Conservation (phyloP, 2,329 filamentous ascomycete species). For the Pestalotiopsis sp. region DNA sequence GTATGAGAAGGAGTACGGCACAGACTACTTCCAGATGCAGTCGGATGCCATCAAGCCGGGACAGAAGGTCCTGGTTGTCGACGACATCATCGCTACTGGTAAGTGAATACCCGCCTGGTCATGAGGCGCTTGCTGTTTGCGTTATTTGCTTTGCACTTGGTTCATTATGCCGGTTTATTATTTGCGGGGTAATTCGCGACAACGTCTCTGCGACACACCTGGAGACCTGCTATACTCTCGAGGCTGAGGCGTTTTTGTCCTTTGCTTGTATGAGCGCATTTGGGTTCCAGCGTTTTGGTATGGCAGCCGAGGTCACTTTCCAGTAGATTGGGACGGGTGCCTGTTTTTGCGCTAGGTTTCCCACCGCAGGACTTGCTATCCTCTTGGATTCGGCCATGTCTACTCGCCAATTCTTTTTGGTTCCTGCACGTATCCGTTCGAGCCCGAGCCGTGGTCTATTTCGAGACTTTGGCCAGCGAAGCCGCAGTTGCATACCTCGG, state of each 20-base stretch:
- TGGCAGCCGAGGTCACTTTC: background rate
- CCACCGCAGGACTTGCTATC: background rate
- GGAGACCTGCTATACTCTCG: background rate
- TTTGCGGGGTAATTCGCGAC: background rate
- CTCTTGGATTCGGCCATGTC: background rate
- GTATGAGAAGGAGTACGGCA: constrained; percentile 95
- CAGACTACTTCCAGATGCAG: constrained; percentile 97
- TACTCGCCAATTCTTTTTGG: background rate
- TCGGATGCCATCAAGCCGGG: constrained; percentile 78
- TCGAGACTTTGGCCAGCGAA: background rate
- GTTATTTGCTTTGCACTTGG: constrained; percentile 7
- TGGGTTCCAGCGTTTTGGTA: background rate
- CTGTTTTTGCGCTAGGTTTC: background rate
- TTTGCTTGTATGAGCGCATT: background rate
- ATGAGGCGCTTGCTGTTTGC: constrained; percentile 2
- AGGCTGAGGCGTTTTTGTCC: background rate
- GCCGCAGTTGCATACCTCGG: background rate
- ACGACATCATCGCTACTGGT: constrained; percentile 99
- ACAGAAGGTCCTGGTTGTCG: constrained; percentile 88
- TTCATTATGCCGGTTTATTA: background rate
- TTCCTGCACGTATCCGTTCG: background rate
- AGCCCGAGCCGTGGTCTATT: background rate
- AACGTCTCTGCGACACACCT: background rate
- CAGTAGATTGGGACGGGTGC: background rate
- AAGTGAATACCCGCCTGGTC: constrained; percentile 34